Evolutionary conservation across 345 rosid genomes (phyloP), one percentile per base, ranked within the genome.

Genomic region (Arabidopsis suecica): DNA sequence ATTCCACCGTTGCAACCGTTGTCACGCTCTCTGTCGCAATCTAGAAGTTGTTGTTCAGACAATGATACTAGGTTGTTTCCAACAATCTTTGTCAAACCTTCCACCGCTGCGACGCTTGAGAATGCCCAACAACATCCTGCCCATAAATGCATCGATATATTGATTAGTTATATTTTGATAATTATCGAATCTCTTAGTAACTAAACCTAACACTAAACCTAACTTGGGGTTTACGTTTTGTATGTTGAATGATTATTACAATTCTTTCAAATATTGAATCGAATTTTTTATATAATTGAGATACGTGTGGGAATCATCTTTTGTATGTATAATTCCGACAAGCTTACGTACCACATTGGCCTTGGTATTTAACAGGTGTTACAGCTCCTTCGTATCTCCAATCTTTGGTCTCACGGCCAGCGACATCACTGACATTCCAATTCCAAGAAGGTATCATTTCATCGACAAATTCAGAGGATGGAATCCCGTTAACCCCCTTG

Each of bases 71-170:
- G 78, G n/a, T 81, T 70, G 13, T 82, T 84, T 3, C 82, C 72
- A 12, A 76, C 71, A 57, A 85, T 79, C 54, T 75, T 75, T 67
- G 80, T 78, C 30, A 79, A 41, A 11, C 88, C 88, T 81, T 87
- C 89, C 65, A 82, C 76, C 8, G 88, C 91, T 61, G 90, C 91
- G 25, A 87, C 88, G 0, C 88, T 77, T 9, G 91, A 87, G 63
- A 84, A 89, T 49, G 91, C 93, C 93, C 89, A 87, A 54, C 93
- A 89, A 69, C 82, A 44, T 33, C 83, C 83, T 80, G 64, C 10
- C 2, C 37, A 74, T 13, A 59, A 23, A 61, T 50, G 33, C 12
- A 55, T 56, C 13, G 34, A 54, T 25, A 44, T 36, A 36, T 36
- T 34, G 18, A 16, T 65, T 34, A 53, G 34, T 40, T 38, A 2